Evolutionary conservation across 2,329 filamentous ascomycete genomes (phyloP).

Genomic region (Ascochyta pisi): DNA sequence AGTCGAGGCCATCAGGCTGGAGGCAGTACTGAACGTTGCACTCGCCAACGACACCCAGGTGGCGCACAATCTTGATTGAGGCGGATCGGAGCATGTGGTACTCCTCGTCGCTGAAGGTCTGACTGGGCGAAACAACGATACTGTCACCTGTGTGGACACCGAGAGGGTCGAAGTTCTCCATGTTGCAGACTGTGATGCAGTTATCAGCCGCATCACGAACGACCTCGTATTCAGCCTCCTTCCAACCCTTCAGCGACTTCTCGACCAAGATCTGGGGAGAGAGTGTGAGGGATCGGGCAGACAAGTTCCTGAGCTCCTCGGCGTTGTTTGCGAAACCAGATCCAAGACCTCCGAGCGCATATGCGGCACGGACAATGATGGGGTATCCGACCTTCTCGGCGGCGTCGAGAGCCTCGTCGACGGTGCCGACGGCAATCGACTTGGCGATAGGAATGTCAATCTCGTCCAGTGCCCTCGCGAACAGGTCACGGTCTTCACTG

Average conservation of each 20-base stretch:
- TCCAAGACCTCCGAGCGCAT: slow-evolving; percentile 92
- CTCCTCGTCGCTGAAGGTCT: slow-evolving; percentile 97
- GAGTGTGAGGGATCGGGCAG: slow-evolving; percentile 88
- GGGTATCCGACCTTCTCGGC: slow-evolving; percentile 90
- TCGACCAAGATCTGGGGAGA: slow-evolving; percentile 97
- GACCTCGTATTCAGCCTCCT: slow-evolving; percentile 98
- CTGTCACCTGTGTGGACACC: slow-evolving; percentile 98
- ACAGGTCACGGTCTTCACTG: slow-evolving; percentile 94
- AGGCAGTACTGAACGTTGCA: slow-evolving; percentile 99
- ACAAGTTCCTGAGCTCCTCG: slow-evolving; percentile 92
- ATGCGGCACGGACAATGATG: slow-evolving; percentile 96
- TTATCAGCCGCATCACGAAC: slow-evolving; percentile 97
- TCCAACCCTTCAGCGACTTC: slow-evolving; percentile 99
- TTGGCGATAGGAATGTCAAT: slow-evolving; percentile 98
- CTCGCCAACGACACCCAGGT: slow-evolving; percentile 95
- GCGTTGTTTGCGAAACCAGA: slow-evolving; percentile 95
- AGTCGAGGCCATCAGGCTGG: slow-evolving; percentile 95
- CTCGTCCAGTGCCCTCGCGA: slow-evolving; percentile 93
- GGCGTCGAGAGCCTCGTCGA: slow-evolving; percentile 90
- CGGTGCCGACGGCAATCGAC: slow-evolving; percentile 87
- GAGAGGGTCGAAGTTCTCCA: slow-evolving; percentile 98
- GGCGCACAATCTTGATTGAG: slow-evolving; percentile 97
- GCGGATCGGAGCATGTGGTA: slow-evolving; percentile 99
- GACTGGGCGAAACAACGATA: slow-evolving; percentile 95
- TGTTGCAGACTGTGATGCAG: slow-evolving; percentile 98